Conservation (phyloP, 331 rosid species). For the Prunus yedoensis region DNA sequence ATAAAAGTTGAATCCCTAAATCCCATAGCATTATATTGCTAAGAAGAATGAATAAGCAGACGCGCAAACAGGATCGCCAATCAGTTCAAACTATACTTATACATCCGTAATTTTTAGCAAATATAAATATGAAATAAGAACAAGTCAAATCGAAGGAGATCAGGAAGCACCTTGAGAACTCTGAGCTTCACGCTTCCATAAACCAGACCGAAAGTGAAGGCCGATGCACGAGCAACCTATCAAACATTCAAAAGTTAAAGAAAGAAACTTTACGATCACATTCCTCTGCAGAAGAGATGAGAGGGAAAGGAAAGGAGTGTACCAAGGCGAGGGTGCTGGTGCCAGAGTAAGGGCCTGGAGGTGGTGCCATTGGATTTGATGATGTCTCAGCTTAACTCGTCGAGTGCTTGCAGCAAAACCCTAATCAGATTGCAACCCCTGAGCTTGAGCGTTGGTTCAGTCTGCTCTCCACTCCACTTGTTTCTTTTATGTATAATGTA, state of each 20-base stretch:
- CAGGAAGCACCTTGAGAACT: conserved; percentile 33
- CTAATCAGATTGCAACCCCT: not conserved
- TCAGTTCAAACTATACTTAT: not conserved
- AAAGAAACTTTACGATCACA: not conserved
- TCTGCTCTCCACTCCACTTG: not conserved
- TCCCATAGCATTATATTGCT: no score
- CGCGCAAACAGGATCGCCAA: not conserved
- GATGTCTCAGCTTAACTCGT: conserved; percentile 1
- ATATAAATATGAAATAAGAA: not conserved
- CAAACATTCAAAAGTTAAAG: not conserved
- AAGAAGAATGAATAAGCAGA: no score
- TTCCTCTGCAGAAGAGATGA: not conserved
- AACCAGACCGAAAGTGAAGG: conserved; percentile 36
- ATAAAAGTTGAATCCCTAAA: no score
- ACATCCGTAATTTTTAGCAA: no score
- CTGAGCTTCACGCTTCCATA: conserved; percentile 46
- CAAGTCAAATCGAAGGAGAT: not conserved
- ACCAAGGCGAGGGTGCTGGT: conserved; percentile 47
- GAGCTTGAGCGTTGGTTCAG: not conserved
- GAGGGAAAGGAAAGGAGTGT: not conserved
- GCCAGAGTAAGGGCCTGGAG: conserved; percentile 47
- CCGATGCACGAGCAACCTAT: conserved; percentile 53
- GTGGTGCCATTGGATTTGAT: conserved; percentile 24
- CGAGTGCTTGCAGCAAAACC: not conserved
- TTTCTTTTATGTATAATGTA: no score